phyloP scores from a whole-genome alignment of 305 asterid genomes.

The Salvia sclarea region DNA sequence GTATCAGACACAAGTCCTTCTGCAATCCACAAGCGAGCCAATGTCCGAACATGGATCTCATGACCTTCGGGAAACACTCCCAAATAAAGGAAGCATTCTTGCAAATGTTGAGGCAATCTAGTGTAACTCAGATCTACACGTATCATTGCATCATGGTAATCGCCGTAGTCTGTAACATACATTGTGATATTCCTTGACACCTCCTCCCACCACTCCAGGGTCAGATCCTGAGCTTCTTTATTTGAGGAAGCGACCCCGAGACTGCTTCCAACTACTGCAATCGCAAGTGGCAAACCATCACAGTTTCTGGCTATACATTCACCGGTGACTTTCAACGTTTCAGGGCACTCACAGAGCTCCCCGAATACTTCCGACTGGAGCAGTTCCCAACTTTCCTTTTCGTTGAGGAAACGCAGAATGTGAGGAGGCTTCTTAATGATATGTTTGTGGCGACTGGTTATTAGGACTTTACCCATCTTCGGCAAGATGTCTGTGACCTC shows the following conservation, averaged over 20 bases:
- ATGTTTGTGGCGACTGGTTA: background rate
- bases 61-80: background rate
- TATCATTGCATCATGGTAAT: too few species aligned
- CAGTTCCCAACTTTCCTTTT: background rate
- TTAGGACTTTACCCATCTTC: background rate
- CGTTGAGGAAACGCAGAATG: background rate
- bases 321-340: background rate
- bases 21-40: background rate
- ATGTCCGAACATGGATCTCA: background rate
- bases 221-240: background rate
- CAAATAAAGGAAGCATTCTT: background rate
- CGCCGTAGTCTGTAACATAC: background rate
- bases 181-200: background rate
- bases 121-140: background rate
- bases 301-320: background rate
- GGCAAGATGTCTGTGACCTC: background rate
- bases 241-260: background rate
- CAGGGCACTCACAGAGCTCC: background rate
- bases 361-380: background rate
- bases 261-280: background rate
- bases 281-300: background rate
- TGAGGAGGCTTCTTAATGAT: background rate
- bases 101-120: background rate
- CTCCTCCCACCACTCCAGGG: background rate
- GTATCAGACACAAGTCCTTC: background rate